phyloP scores from a whole-genome alignment of 1,284 basidiomycete genomes.

The Apiotrichum veenhuisii region DNA sequence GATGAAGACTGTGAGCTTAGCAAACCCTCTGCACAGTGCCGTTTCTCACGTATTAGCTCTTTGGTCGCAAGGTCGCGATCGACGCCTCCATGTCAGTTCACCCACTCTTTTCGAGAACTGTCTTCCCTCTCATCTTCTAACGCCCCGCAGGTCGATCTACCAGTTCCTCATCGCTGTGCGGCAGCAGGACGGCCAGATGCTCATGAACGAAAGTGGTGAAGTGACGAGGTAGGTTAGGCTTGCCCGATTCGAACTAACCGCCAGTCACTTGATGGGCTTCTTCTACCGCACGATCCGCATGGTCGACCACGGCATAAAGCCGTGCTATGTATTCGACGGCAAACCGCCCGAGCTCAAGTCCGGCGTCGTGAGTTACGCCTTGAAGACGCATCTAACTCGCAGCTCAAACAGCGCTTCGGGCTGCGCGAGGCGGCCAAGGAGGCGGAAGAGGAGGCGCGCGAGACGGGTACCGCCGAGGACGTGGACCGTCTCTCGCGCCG shows the following conservation, averaged over 20 bases:
- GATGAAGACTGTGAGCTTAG: conserved; percentile 70
- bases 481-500: conserved; percentile 85
- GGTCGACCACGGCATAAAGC: conserved; percentile 99
- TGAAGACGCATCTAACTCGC: neutral
- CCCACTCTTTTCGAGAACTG: neutral
- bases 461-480: conserved; percentile 88
- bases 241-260: neutral
- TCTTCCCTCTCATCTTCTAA: conserved; percentile 10
- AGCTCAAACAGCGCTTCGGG: conserved; percentile 68
- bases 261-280: conserved; percentile 92
- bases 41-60: conserved; percentile 54
- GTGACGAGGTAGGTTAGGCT: conserved; percentile 65
- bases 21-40: neutral
- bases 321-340: conserved; percentile 97
- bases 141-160: conserved; percentile 50
- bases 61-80: conserved; percentile 96
- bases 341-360: conserved; percentile 97
- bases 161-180: conserved; percentile 98
- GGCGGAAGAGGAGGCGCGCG: conserved; percentile 92
- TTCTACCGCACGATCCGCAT: conserved; percentile 97
- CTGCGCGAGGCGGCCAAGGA: conserved; percentile 87
- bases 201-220: conserved; percentile 94
- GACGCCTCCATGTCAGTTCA: conserved; percentile 85
- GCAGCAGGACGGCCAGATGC: conserved; percentile 91
- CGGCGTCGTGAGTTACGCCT: conserved; percentile 69